Evolutionary conservation across 2,329 filamentous ascomycete genomes (phyloP).

Genomic region (Penicillium sp.): DNA sequence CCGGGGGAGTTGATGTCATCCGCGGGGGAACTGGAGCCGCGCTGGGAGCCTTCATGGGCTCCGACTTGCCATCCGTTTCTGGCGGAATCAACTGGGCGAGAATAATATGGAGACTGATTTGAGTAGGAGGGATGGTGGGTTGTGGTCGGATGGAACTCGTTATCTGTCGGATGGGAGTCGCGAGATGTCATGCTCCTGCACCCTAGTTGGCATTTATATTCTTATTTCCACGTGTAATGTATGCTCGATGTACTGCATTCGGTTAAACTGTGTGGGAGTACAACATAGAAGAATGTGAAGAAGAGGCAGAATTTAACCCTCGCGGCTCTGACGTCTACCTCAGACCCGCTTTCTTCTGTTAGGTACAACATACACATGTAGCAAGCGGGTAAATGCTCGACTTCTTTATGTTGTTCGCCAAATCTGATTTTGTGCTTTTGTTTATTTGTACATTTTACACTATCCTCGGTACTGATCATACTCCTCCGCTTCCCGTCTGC

Average conservation of each 20-base stretch:
- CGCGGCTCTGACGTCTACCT: slow-evolving; percentile 1
- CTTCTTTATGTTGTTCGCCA: background rate
- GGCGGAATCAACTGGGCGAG: slow-evolving; percentile 35
- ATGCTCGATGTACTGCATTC: background rate
- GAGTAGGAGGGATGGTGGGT: slow-evolving; percentile 10
- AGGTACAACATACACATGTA: background rate
- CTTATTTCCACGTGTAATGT: background rate
- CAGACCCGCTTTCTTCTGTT: background rate
- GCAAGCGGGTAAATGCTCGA: background rate
- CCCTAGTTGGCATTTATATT: background rate
- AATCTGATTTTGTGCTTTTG: background rate
- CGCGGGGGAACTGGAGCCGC: slow-evolving; percentile 14
- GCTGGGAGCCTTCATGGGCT: slow-evolving; percentile 17
- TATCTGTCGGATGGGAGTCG: slow-evolving; percentile 10
- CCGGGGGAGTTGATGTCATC: slow-evolving; percentile 17
- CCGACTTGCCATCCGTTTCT: slow-evolving; percentile 39
- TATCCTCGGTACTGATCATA: slow-evolving; percentile 49
- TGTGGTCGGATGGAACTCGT: slow-evolving; percentile 13
- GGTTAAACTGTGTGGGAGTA: background rate
- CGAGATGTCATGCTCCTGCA: background rate
- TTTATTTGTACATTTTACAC: background rate
- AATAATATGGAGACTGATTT: slow-evolving; percentile 12
- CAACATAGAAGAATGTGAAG: background rate
- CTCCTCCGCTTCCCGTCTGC: slow-evolving; percentile 63
- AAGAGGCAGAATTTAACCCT: background rate